Base-by-base conservation (phyloP, 805 yeast genomes). In the Kregervanrija fluxuum region DNA sequence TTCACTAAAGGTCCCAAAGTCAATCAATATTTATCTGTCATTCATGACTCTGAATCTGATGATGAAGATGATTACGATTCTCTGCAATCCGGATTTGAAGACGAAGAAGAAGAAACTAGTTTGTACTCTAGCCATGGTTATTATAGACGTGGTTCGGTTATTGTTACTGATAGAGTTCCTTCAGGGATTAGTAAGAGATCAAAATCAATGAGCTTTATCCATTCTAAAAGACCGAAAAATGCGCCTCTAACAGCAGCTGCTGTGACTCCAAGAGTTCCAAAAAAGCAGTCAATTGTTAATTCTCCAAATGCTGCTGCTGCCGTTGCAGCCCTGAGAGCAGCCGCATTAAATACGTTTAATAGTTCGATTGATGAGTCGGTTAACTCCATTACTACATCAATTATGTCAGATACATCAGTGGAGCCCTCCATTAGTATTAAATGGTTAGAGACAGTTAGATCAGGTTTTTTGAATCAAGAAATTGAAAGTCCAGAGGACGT, bases 181-280 rank as follows among this genome's bases (percentile, higher is more conserved):
- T 70, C 61, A 57, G 69, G 65, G 5, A 49, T 62, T 37, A 61
- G 64, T 45, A 77, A 80, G 57, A 68, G 87, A 53, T 79, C 86
- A 11, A 80, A 80, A 58, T 80, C 85, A 12, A 71, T 77, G 78
- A 75, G 82, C 33, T 78, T 74, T 53, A 62, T 79, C 44, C 68
- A 74, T 39, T 65, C 69, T 48, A 79, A 80, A 60, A 75, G 74
- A 59, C 64, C 71, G 38, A 66, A 63, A 41, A 40, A 43, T 30
- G 32, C 37, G 3, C n/a, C 34, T 11, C 14, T 43, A 11, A 83
- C 91, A 11, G 87, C 87, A 14, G 91, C 91, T 16, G 89, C 89
- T 11, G 88, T 87, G 22, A 86, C 91, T 32, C 93, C 93, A 46
- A 70, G 91, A 55, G 75, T 83, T 10, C 82, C 88, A n/a, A 76